Evolutionary conservation across 2,329 filamentous ascomycete genomes (phyloP), one percentile per base, ranked within the genome.

Genomic region (Botrytis sinoallii): DNA sequence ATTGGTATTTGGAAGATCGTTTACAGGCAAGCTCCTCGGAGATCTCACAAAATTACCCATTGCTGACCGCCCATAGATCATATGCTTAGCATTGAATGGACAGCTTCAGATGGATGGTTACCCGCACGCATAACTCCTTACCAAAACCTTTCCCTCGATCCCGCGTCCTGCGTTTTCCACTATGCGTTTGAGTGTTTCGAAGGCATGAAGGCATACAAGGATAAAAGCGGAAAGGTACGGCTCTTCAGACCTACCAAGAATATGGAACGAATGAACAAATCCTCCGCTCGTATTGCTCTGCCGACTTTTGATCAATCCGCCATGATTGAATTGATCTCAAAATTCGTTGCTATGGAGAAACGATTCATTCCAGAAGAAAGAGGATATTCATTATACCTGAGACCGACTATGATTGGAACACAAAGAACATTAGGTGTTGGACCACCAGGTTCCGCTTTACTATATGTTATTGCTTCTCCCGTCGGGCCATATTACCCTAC

Each of bases 181-280:
- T 99, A 99, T 84, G 96, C 94, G 67, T 98, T 98, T 82, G 93
- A 97, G 84, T 96, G 93, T 83, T 99, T 99, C 84, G 96, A 99
- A 86, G 96, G 96, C 79, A 97, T 98, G 94, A 99, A 99, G 87
- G 96, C 96, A 75, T 99, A 99, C 88, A 97, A 95, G 84, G 94
- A 97, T 85, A 89, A 88, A 72, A 82, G 89, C 61, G 93, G 93
- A 79, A 85, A 90, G 74, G 89, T 97, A 78, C 91, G 95, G 72
- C 87, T 99, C 72, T 99, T 99, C 88, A 90, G 96, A 48, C 96
- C 96, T 3, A 92, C 97, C 83, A 96, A 90, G 88, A 99, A 99
- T 87, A 98, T 98, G 95, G 91, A 87, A 77, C 92, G 96, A 75
- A 85, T 99, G 84, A 99, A 98, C 87, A 93, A 92, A 83, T 98